Conservation (phyloP, 2,329 filamentous ascomycete species). For the Orbilia ellipsospora region DNA sequence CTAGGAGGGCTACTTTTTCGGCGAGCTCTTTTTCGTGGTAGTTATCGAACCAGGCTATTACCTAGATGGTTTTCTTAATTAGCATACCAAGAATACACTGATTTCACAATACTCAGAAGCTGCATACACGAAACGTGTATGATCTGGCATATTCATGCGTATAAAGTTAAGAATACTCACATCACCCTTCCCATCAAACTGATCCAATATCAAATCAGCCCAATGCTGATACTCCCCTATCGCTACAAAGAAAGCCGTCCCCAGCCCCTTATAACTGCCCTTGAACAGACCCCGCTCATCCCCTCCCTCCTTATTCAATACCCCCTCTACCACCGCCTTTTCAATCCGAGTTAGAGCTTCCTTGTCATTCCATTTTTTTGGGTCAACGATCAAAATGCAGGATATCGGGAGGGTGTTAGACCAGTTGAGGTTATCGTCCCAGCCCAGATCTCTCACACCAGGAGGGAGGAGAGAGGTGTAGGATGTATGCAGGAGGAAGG, state of each 20-base stretch:
- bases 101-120: background rate
- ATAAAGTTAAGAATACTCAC: background rate
- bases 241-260: constrained; percentile 12
- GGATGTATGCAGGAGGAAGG: too few species aligned
- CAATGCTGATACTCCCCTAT: background rate
- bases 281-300: background rate
- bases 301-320: background rate
- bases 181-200: background rate
- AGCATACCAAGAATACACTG: background rate
- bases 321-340: background rate
- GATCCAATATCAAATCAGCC: constrained; percentile 12
- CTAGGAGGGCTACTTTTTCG: too few species aligned
- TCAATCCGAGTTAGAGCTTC: background rate
- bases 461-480: background rate
- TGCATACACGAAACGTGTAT: too few species aligned
- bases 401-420: background rate
- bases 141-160: too few species aligned
- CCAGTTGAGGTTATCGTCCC: background rate
- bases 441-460: background rate
- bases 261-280: background rate
- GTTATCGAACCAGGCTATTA: too few species aligned
- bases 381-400: background rate
- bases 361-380: background rate
- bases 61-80: too few species aligned
- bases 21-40: too few species aligned